Base-by-base conservation (phyloP, 495 filamentous ascomycete species). In the Penicillium steckii region DNA sequence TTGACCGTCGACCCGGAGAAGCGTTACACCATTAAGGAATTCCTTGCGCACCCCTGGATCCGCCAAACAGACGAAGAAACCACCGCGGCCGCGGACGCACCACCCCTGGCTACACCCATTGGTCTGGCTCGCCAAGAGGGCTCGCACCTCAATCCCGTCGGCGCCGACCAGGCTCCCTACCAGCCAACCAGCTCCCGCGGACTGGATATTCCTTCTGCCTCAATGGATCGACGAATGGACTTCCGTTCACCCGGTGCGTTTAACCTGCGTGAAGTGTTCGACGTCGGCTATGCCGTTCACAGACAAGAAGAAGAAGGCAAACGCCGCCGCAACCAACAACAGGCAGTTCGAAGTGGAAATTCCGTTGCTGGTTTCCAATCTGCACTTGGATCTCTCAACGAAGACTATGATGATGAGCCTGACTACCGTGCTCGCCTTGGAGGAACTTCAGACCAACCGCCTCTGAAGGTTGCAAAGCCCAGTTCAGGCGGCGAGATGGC, bases 201-300 rank as follows among this genome's bases (percentile, higher is more conserved):
- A 73, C 53, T 77, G 33, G 67, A 73, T 25, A 57, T 68, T 45
- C 68, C 85, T n/a, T 71, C 80, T 2, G 67, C 75, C 25, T 76
- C 80, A 53, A 70, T 86, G 38, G 78, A 80, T 15, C 79, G 79
- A 45, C 85, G 89, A 9, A 85, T 86, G 78, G 95, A 98, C 71
- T 98, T 97, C 83, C 88, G 94, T 40, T 97, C 91, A 0, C 95
- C 94, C 0, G 95, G 91, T 40, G 94, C 89, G 9, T 86, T 97
- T 69, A 97, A 96, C 64, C 78, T 98, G 18, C 89, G 94, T 44
- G 94, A 98, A 63, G 90, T 97, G 12, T 98, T 98, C 59, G 94
- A 98, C 63, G 94, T 98, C 44, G 86, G 90, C 27, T 97, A 98
- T 61, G 90, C 94, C 19, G 94, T 98, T 13, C 94, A 97, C 64